Evolutionary conservation across 768 basidiomycete species (phyloP).

Genomic region (Leucosporidium yakuticum): DNA sequence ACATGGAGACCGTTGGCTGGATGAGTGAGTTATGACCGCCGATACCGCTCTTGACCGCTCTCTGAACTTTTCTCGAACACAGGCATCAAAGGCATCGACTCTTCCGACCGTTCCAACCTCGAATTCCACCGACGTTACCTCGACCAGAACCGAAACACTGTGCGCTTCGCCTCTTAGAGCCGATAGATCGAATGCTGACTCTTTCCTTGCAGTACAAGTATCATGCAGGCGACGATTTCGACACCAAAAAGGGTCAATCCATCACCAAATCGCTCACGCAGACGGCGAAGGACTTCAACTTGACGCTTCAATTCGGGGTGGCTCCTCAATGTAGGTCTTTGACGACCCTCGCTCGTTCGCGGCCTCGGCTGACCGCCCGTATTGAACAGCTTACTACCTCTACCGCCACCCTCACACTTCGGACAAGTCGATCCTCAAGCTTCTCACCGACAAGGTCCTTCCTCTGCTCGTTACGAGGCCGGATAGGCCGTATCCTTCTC

Average conservation of each 20-base stretch:
- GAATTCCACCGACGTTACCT: slow-evolving; percentile 67
- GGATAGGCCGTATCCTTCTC: slow-evolving; percentile 37
- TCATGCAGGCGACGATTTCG: slow-evolving; percentile 60
- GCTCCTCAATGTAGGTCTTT: slow-evolving; percentile 58
- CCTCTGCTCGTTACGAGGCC: slow-evolving; percentile 54
- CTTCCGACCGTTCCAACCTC: slow-evolving; percentile 45
- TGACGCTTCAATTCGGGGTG: slow-evolving; percentile 60
- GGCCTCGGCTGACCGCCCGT: not conserved
- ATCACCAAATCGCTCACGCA: slow-evolving; percentile 57
- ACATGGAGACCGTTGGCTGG: slow-evolving; percentile 89
- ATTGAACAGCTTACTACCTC: slow-evolving; percentile 52
- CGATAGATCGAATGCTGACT: slow-evolving; percentile 44
- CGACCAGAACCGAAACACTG: slow-evolving; percentile 69
- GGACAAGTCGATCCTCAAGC: slow-evolving; percentile 39
- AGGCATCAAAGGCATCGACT: slow-evolving; percentile 49
- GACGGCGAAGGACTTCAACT: slow-evolving; percentile 57
- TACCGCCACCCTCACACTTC: slow-evolving; percentile 48
- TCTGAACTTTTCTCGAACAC: not conserved
- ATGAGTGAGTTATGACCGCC: slow-evolving; percentile 50
- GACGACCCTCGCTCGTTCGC: not conserved
- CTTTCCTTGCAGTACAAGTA: slow-evolving; percentile 48
- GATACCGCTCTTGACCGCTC: too few species aligned
- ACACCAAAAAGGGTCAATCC: slow-evolving; percentile 53
- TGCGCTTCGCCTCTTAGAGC: slow-evolving; percentile 41
- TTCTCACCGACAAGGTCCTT: slow-evolving; percentile 47